phyloP scores from a whole-genome alignment of 805 yeast species.

The Brettanomyces sp. region DNA sequence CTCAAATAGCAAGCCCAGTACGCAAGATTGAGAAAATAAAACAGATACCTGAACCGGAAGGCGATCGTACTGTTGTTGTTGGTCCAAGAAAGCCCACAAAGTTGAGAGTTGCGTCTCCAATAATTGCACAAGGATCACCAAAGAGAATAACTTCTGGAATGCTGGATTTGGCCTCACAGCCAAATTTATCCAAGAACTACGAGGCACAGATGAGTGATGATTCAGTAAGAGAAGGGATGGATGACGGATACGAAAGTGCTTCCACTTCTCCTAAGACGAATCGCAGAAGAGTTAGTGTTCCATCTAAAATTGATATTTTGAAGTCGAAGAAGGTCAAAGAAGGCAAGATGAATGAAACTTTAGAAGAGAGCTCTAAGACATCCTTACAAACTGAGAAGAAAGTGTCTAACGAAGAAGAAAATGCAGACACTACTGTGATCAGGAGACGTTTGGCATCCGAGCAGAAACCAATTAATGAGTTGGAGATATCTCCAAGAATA shows the following conservation, averaged over 20 bases:
- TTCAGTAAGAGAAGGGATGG: conserved; percentile 7
- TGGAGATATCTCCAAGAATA: too few relatives aligned
- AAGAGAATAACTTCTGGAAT: conserved; percentile 29
- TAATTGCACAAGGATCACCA: conserved; percentile 26
- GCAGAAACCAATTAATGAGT: too few relatives aligned
- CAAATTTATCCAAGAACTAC: conserved; percentile 25
- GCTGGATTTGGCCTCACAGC: conserved; percentile 21
- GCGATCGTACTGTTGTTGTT: conserved; percentile 3
- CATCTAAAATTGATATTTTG: conserved; percentile 21
- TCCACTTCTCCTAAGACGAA: conserved; percentile 2
- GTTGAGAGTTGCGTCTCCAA: conserved; percentile 21
- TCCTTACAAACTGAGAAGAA: background rate
- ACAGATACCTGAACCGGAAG: conserved; percentile 6
- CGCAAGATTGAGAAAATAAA: background rate
- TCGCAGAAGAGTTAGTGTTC: conserved; percentile 18
- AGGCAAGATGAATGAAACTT: background rate
- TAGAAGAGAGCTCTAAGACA: background rate
- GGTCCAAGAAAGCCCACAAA: conserved; percentile 17
- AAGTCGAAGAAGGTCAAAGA: conserved; percentile 1
- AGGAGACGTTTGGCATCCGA: too few relatives aligned
- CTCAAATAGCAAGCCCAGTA: background rate
- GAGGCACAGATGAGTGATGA: conserved; percentile 9
- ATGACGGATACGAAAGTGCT: conserved; percentile 16
- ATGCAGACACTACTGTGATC: too few relatives aligned
- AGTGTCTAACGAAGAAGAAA: too few relatives aligned